A percentile compares a stretch with the other conserved stretches of the same genome.
Conservation (phyloP, 352 stramenopile genomes). For the Pythium rhizo-oryzae region DNA sequence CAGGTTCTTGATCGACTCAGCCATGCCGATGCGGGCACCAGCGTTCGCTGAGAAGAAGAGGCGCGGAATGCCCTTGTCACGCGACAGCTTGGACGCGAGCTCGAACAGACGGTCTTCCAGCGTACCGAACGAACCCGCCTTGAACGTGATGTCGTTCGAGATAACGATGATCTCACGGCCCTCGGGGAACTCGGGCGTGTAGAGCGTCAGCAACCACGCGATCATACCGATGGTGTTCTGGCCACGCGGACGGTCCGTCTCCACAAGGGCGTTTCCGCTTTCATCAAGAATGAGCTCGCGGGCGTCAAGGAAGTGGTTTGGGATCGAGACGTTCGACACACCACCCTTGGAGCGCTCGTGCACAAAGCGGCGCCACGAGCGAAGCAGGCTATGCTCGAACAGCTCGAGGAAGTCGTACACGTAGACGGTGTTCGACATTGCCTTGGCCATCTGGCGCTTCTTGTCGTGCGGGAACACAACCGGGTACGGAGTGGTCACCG, state of each 20-base stretch:
- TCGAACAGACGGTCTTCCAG: constrained; percentile 99
- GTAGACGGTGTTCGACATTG: constrained; percentile 98
- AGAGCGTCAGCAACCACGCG: constrained; percentile 98
- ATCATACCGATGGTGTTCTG: constrained; percentile 99
- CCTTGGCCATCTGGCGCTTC: constrained; percentile 90
- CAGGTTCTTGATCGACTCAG: constrained; percentile 97
- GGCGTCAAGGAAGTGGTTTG: constrained; percentile 94
- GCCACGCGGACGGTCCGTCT: constrained; percentile 85
- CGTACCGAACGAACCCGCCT: constrained; percentile 99
- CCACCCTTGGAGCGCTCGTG: constrained; percentile 71
- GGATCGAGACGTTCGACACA: constrained; percentile 66
- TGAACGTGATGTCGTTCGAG: constrained; percentile 99
- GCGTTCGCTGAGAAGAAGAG: constrained; percentile 99
- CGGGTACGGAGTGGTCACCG: constrained; percentile 97
- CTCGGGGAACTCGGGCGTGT: constrained; percentile 97
- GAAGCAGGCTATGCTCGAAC: constrained; percentile 96
- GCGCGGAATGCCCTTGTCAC: constrained; percentile 93
- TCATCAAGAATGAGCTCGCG: constrained; percentile 94
- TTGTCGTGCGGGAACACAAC: constrained; percentile 96
- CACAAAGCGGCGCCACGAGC: constrained; percentile 93
- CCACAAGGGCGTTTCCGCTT: constrained; percentile 57
- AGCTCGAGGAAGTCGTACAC: constrained; percentile 99
- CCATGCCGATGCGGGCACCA: constrained; percentile 98
- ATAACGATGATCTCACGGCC: constrained; percentile 98
- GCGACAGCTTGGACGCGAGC: constrained; percentile 95